Evolutionary conservation across 371 early-diverging fungal species (phyloP), one percentile per base, ranked within the genome.

Genomic region (Syncephalastrum contaminatum): DNA sequence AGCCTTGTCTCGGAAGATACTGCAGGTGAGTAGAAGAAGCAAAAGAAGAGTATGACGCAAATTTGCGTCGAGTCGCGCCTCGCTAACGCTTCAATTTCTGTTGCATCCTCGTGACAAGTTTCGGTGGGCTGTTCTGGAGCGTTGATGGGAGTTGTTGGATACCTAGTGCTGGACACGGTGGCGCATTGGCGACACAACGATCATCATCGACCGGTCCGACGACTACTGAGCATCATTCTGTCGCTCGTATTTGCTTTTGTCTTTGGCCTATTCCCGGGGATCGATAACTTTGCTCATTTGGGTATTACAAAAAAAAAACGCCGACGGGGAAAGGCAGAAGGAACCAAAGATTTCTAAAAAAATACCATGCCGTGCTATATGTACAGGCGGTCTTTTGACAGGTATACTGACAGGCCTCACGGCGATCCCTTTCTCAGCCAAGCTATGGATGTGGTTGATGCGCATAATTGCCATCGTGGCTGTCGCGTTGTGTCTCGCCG

Each of bases 261-360:
- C 10, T 59, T 88, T 42, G 89, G 93, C 0, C 73, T 84, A 42
- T 68, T 91, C 36, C 90, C 91, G 0, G 75, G 66, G 24, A 55
- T 87, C 53, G 92, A 91, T 70, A 90, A 91, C 63, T 89, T 88
- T 67, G 84, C 88, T 22, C 88, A 87, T 64, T 51, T 85, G 47
- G 67, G 67, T 20, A 88, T 18, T 87, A 87, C 69, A 30, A 30
- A 30, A 30, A 62, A 30, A 30, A 30, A 30, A 62, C 85, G 18
- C 88, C 85, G 46, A 84, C 75, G 25, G 72, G 20, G 45, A 67
- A 20, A 48, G 25, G 7, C 25, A 25, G 25, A 25, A 25, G 25
- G 25, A 25, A 7, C 25, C 7, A 24, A 20, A 30, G n/a, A 13
- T 13, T 25, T 30, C 21, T 1, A 39, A 54, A 27, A 30, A 30